Evolutionary conservation across 139 green algal species (phyloP), one percentile per base, ranked within the genome.

Genomic region (Chlamydomonas schloesseri): DNA sequence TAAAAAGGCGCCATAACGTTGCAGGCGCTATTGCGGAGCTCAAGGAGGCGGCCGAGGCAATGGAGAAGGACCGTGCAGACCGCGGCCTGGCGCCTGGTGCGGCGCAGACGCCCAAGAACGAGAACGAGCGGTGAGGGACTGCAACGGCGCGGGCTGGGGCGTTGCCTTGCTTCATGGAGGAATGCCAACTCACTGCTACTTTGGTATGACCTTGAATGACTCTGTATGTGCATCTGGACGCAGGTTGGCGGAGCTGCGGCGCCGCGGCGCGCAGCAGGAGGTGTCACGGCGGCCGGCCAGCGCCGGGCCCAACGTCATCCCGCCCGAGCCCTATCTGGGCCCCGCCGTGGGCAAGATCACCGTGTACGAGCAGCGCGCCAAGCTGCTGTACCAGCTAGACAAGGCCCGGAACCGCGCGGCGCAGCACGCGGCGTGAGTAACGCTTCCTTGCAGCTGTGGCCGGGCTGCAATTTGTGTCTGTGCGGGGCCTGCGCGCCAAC

Each of bases 381-480:
- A 88, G 85, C 75, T 96, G 57, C 33, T 94, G 62, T 91, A 90
- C 68, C 89, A 95, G 53, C 86, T 96, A 69, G 83, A 91, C 55
- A 90, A 84, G 68, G 92, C 93, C 4, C 65, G 78, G 36, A 73
- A 87, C 9, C 73, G 91, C 33, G 88, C 92, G 4, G 92, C 88
- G 36, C 92, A 92, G 69, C 74, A 83, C 17, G 57, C 50, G 5
- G 84, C 84, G 75, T 89, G 37, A 89, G 81, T 79, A 50, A 50
- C 42, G 5, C 42, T 50, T 50, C 42, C 5, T 50, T 50, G 42
- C 42, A 50, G 42, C 42, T 50, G 42, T 50, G 6, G 42, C 8
- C 6, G 42, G 42, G 42, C 42, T 50, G 42, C 42, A 5, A 5
- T 13, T 8, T 5, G 6, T 50, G 42, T 50, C 6, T 5, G 42